Base-by-base conservation (phyloP, 73 alveolate species). In the Symbiodinium pilosum region DNA sequence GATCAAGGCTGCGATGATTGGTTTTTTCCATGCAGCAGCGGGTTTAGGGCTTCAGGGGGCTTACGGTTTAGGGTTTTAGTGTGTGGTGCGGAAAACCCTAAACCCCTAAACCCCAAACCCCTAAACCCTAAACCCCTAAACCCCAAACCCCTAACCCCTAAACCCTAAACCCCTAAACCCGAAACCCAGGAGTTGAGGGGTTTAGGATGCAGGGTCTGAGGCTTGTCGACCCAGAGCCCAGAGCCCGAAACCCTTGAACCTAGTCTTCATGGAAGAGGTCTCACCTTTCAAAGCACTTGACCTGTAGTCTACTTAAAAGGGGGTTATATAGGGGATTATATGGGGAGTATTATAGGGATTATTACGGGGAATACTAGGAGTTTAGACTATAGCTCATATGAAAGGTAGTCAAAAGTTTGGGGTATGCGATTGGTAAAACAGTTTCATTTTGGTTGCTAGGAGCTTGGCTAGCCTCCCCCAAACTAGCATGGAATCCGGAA, bases 1-100 rank as follows among this genome's bases (percentile, higher is more conserved):
- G 64, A 87, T 87, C 84, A 87, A 87, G 94, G 94, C 30, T 20
- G 43, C 26, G 64, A n/a, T n/a, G n/a, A n/a, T n/a, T n/a, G n/a
- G n/a, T n/a, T n/a, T n/a, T n/a, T n/a, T n/a, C 71, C n/a, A 54
- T 54, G 71, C 71, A 21, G 16, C 71, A 8, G 71, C n/a, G 71
- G 71, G 69, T 52, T 1, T 5, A 52, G 69, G 12, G 69, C n/a
- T 1, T 54, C 26, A 54, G 71, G 32, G 71, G 26, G n/a, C 26
- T 3, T 3, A 12, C 30, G 0, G 16, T 21, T 47, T 8, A 16
- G 64, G 16, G 64, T 47, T 47, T 47, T 16, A 8, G 64, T 11
- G 16, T 11, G 64, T 47, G 16, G 64, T 8, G 64, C 24, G 16
- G 24, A 8, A 8, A 11, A 47, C 8, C 16, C 64, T 47, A 47